Evolutionary conservation across 768 basidiomycete genomes (phyloP).

Genomic region (Tephrocybe sp.): DNA sequence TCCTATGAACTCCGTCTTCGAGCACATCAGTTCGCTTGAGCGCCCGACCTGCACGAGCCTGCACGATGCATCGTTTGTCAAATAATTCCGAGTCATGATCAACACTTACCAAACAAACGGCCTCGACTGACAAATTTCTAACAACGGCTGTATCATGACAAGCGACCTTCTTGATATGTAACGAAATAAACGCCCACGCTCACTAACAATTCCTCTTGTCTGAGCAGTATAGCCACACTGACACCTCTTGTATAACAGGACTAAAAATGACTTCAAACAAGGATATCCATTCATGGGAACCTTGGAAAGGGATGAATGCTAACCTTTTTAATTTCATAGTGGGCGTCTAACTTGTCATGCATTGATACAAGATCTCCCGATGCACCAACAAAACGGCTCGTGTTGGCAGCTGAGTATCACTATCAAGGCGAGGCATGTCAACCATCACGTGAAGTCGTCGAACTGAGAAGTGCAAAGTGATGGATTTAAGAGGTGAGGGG

Average conservation of each 20-base stretch:
- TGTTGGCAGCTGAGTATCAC: conserved; percentile 5
- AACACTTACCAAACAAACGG: no score
- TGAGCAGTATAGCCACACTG: no score
- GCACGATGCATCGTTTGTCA: no score
- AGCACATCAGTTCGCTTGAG: no score
- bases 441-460: conserved; percentile 21
- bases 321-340: not conserved
- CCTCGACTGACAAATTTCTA: no score
- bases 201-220: no score
- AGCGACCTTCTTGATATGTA: not conserved
- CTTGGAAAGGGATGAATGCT: not conserved
- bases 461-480: conserved; percentile 12
- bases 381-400: conserved; percentile 5
- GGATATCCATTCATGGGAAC: no score
- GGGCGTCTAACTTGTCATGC: conserved; percentile 5
- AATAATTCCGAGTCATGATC: no score
- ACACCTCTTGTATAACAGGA: no score
- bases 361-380: not conserved
- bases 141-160: not conserved
- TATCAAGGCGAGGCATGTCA: conserved; percentile 11
- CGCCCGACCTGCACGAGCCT: no score
- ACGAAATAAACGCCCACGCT: not conserved
- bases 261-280: no score
- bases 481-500: conserved; percentile 19
- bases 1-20: no score